These are phyloP conservation scores for Blastobotrys proliferans DNA, from an alignment of 1,139 yeast genomes.

Conservation along the genomic window DNA sequence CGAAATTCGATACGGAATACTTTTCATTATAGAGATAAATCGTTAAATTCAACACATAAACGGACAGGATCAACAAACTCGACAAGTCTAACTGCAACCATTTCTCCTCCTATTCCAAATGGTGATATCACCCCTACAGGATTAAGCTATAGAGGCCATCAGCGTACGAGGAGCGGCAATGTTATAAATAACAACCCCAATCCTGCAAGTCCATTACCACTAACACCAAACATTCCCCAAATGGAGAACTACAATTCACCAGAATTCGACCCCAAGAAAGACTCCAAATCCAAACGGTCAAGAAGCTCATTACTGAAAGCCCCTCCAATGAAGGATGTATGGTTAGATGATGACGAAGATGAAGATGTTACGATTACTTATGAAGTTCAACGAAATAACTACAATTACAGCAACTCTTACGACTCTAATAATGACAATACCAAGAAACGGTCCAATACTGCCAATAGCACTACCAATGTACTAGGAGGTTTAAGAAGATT, in stretches of 20 bases:
- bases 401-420: no score
- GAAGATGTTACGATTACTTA: no score
- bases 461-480: not conserved
- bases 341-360: slow-evolving; percentile 28
- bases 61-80: no score
- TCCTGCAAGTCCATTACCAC: slow-evolving; percentile 1
- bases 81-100: not conserved
- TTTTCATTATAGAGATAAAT: not conserved
- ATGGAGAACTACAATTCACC: no score
- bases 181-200: not conserved
- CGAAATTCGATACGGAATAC: no score
- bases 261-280: no score
- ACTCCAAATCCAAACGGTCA: not conserved
- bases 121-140: not conserved
- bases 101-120: not conserved
- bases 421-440: no score
- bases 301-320: slow-evolving; percentile 14
- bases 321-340: slow-evolving; percentile 28
- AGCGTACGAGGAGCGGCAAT: no score
- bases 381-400: no score
- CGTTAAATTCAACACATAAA: no score
- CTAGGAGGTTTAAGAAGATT: slow-evolving; percentile 14
- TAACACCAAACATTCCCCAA: no score
- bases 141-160: not conserved
- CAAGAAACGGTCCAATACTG: no score